Evolutionary conservation across 495 filamentous ascomycete species (phyloP).

Genomic region (Penicillium malachiteum): DNA sequence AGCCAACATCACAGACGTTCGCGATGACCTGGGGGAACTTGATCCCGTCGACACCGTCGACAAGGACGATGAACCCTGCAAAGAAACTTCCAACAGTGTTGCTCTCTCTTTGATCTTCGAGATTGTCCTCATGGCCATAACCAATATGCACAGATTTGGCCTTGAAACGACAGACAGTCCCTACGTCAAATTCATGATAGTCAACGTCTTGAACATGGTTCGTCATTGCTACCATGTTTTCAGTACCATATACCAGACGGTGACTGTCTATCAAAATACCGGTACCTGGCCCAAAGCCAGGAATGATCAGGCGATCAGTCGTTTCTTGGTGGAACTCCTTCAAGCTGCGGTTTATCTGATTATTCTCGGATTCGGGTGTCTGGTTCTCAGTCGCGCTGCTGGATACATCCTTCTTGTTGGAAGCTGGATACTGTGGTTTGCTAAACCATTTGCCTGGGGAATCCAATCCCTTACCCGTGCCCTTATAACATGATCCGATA

Average conservation of each 20-base stretch:
- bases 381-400: slow-evolving; percentile 33
- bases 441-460: slow-evolving; percentile 37
- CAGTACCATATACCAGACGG: slow-evolving; percentile 22
- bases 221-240: slow-evolving; percentile 40
- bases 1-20: slow-evolving; percentile 24
- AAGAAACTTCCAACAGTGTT: slow-evolving; percentile 19
- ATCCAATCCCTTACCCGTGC: slow-evolving; percentile 32
- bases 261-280: slow-evolving; percentile 36
- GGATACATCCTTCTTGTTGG: slow-evolving; percentile 38
- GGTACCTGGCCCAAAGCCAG: slow-evolving; percentile 34
- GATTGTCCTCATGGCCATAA: slow-evolving; percentile 30
- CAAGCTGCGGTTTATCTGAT: slow-evolving; percentile 40
- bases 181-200: slow-evolving; percentile 27
- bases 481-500: slow-evolving; percentile 13
- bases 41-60: slow-evolving; percentile 14
- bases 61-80: slow-evolving; percentile 8
- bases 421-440: slow-evolving; percentile 46
- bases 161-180: slow-evolving; percentile 26
- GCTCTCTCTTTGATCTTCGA: slow-evolving; percentile 34
- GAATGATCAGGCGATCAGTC: slow-evolving; percentile 30
- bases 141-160: slow-evolving; percentile 28
- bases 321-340: slow-evolving; percentile 32
- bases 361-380: slow-evolving; percentile 33
- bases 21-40: slow-evolving; percentile 20
- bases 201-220: slow-evolving; percentile 35